Conservation (phyloP, 805 yeast species). For the Starmerella stigmatis region DNA sequence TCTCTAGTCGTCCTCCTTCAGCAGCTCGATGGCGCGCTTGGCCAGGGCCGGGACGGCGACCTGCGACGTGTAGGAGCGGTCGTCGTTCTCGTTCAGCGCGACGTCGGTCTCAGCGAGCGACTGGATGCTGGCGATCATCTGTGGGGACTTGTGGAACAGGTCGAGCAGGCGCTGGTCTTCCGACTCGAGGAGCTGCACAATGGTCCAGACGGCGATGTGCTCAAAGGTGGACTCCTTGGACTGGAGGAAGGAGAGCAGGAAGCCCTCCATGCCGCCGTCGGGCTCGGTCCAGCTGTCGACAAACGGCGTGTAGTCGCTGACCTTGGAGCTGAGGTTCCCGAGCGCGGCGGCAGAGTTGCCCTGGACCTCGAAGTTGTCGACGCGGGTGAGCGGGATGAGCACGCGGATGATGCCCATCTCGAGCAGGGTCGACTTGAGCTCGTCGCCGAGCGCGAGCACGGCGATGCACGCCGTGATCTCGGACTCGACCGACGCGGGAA, state of each 20-base stretch:
- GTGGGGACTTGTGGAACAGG: conserved; percentile 28
- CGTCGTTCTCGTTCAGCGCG: conserved; percentile 22
- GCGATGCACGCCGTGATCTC: conserved; percentile 97
- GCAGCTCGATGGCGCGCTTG: conserved; percentile 25
- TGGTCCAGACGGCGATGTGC: conserved; percentile 96
- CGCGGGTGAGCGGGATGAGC: conserved; percentile 79
- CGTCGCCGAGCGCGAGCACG: conserved; percentile 91
- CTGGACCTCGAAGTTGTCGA: conserved; percentile 85
- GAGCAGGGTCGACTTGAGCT: conserved; percentile 72
- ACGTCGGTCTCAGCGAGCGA: conserved; percentile 28
- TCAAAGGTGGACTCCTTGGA: conserved; percentile 88
- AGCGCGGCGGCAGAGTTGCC: conserved; percentile 98
- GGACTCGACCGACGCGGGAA: conserved; percentile 86
- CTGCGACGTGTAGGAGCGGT: conserved; percentile 27
- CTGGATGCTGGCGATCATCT: conserved; percentile 29
- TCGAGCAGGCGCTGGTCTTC: conserved; percentile 49
- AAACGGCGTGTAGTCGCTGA: conserved; percentile 69
- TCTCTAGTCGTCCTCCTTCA: conserved; percentile 9
- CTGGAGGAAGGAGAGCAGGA: conserved; percentile 66
- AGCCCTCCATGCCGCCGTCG: conserved; percentile 75
- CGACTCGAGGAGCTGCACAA: conserved; percentile 82
- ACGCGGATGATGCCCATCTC: conserved; percentile 79
- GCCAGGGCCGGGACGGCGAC: conserved; percentile 33
- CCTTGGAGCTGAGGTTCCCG: conserved; percentile 88
- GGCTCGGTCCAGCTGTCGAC: conserved; percentile 70